Base-by-base conservation (phyloP, 768 basidiomycete species). In the Lactifluus subvellereus region DNA sequence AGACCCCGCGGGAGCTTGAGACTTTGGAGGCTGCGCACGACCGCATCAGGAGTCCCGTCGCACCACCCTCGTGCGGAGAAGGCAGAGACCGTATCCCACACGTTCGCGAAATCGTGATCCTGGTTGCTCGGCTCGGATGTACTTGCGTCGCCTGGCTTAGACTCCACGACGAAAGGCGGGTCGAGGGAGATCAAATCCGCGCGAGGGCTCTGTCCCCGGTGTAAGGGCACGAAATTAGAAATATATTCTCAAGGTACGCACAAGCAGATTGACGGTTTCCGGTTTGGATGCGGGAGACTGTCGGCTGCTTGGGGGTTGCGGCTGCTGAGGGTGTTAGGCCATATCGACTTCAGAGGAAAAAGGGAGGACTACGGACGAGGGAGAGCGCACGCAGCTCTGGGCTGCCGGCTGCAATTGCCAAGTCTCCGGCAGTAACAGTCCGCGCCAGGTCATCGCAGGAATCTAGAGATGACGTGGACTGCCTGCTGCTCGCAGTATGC, bases 111-210 rank as follows among this genome's bases (percentile, higher is more conserved):
- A 59, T 82, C 78, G n/a, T 68, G 65, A 38, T 73, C 67, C 38
- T 40, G 56, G 30, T 67, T 71, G 48, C 16, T 40, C 54, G 47
- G 20, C 20, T 67, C 52, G 1, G 55, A 54, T 22, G 61, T 51
- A 42, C 54, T 58, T 4, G 66, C 37, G 5, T 50, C 59, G 13
- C 40, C 48, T 20, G 58, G 18, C 45, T 56, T 42, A 18, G 77
- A 76, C 62, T 86, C 85, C 8, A 77, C 71, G 48, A 83, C 74
- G 74, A 86, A 86, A 3, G 89, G 87, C 1, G 86, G 84, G 71
- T 92, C 89, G 43, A 93, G 80, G 9, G 84, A 77, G 64, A 92
- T 91, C 52, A 92, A 80, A 74, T 91, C 87, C 20, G 72, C 69
- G 18, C 72, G 71, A 27, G 73, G 73, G 10, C 69, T 68, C 78